phyloP scores from a whole-genome alignment of 2,329 filamentous ascomycete species.

The Penicillium sp. region DNA sequence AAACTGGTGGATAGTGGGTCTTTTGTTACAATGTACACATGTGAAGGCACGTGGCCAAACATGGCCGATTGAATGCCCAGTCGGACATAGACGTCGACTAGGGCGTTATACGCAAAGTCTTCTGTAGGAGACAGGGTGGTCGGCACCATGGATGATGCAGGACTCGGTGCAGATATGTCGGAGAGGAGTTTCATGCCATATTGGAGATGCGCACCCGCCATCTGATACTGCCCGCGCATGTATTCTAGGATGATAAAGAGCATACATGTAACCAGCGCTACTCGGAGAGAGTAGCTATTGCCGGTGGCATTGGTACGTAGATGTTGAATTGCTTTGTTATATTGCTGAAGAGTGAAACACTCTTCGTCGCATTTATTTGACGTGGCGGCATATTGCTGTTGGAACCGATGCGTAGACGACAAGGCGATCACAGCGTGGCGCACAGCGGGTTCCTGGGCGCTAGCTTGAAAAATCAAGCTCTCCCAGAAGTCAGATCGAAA shows the following conservation, averaged over 20 bases:
- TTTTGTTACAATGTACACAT: constrained; percentile 12
- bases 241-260: constrained; percentile 45
- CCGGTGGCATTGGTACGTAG: constrained; percentile 30
- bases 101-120: constrained; percentile 20
- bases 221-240: constrained; percentile 33
- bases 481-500: constrained; percentile 42
- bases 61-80: constrained; percentile 29
- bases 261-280: constrained; percentile 45
- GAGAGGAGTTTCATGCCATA: constrained; percentile 32
- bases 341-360: constrained; percentile 37
- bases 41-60: constrained; percentile 22
- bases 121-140: constrained; percentile 8
- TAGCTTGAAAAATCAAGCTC: constrained; percentile 40
- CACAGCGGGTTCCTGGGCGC: constrained; percentile 40
- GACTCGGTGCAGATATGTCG: constrained; percentile 7
- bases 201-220: constrained; percentile 30
- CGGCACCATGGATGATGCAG: constrained; percentile 12
- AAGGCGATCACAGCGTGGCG: constrained; percentile 45
- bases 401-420: constrained; percentile 35
- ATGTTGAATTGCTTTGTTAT: constrained; percentile 41
- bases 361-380: constrained; percentile 23
- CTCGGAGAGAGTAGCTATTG: constrained; percentile 29
- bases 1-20: constrained; percentile 10
- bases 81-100: constrained; percentile 28
- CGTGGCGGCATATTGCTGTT: constrained; percentile 3